Evolutionary conservation across 1,284 basidiomycete species (phyloP).

Genomic region (Cutaneotrichosporon dermatis): DNA sequence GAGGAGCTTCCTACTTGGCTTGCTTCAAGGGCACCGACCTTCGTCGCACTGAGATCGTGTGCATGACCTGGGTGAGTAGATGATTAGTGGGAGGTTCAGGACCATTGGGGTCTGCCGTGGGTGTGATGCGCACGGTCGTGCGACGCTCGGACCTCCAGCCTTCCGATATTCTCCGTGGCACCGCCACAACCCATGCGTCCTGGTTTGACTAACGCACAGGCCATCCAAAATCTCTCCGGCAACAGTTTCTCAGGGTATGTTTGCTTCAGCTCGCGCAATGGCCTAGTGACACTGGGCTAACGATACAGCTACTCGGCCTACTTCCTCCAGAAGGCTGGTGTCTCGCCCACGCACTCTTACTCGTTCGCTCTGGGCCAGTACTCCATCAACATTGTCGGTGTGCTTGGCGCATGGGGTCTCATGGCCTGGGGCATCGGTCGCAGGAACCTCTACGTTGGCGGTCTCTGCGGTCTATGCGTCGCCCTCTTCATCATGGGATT

Average conservation of each 20-base stretch:
- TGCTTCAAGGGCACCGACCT: constrained; percentile 50
- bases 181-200: too few relatives aligned
- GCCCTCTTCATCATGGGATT: constrained; percentile 53
- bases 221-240: constrained; percentile 44
- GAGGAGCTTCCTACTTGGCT: constrained; percentile 47
- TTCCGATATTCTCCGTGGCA: too few relatives aligned
- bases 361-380: constrained; percentile 48
- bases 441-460: constrained; percentile 51
- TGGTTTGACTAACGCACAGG: constrained; percentile 19
- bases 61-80: constrained; percentile 25
- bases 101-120: too few relatives aligned
- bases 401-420: constrained; percentile 44
- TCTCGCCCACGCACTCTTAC: constrained; percentile 45
- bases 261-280: too few relatives aligned
- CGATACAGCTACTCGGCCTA: constrained; percentile 33
- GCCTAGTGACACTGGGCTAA: neutral
- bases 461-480: constrained; percentile 48
- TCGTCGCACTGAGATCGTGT: constrained; percentile 47
- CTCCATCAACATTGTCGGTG: constrained; percentile 33
- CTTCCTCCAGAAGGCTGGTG: constrained; percentile 51
- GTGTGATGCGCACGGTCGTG: too few relatives aligned
- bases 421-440: constrained; percentile 49
- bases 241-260: constrained; percentile 33
- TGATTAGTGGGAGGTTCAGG: too few relatives aligned
- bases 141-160: too few relatives aligned